phyloP scores from a whole-genome alignment of 2,329 filamentous ascomycete species.

The Paraphoma chrysanthemicola region DNA sequence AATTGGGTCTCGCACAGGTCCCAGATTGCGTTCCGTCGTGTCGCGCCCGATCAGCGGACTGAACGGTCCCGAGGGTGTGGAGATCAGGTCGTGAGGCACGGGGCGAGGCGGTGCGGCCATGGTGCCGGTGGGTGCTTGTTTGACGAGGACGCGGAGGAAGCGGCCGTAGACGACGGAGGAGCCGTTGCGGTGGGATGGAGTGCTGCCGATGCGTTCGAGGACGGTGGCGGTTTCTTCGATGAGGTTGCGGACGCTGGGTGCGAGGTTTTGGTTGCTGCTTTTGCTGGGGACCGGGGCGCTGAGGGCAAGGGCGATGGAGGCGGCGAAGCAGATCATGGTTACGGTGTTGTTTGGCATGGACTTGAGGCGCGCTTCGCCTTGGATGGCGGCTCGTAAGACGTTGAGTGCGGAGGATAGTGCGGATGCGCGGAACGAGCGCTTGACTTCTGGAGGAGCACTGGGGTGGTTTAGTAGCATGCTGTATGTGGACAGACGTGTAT shows the following conservation, averaged over 20 bases:
- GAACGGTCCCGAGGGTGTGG: slow-evolving; percentile 4
- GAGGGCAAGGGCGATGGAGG: slow-evolving; percentile 59
- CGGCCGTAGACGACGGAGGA: slow-evolving; percentile 67
- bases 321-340: slow-evolving; percentile 79
- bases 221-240: slow-evolving; percentile 73
- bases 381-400: slow-evolving; percentile 75
- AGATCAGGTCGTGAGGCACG: slow-evolving; percentile 8
- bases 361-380: slow-evolving; percentile 71
- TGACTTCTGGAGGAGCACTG: slow-evolving; percentile 72
- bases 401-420: slow-evolving; percentile 76
- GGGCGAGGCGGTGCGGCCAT: slow-evolving; percentile 4
- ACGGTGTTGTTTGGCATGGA: slow-evolving; percentile 82
- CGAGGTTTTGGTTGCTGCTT: slow-evolving; percentile 33
- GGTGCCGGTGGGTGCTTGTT: slow-evolving; percentile 31
- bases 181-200: slow-evolving; percentile 71
- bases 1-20: slow-evolving; percentile 18
- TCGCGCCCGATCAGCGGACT: background rate
- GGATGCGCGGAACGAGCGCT: slow-evolving; percentile 75
- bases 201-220: slow-evolving; percentile 71
- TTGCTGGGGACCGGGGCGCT: slow-evolving; percentile 34
- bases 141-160: slow-evolving; percentile 57
- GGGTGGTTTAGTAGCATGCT: slow-evolving; percentile 77
- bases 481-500: slow-evolving; percentile 77
- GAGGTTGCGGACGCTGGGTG: slow-evolving; percentile 42
- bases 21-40: slow-evolving; percentile 6